Evolutionary conservation across 2,329 filamentous ascomycete genomes (phyloP), one percentile per base, ranked within the genome.

Genomic region (Aspergillus sp.): DNA sequence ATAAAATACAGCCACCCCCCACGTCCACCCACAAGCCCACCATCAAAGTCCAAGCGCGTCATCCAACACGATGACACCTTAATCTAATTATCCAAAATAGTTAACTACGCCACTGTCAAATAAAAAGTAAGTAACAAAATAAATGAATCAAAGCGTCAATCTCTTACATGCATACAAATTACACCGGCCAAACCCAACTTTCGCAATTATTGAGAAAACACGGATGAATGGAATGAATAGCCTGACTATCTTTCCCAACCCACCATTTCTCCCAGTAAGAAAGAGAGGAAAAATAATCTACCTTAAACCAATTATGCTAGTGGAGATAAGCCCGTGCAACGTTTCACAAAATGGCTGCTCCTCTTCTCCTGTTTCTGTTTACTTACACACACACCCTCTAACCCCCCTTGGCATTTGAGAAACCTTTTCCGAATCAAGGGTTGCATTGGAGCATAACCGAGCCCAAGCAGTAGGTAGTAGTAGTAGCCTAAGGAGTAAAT

Each of bases 291-390:
- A 23, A 44, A 41, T 23, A 39, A 39, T 53, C 23, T 64, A 72
- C 66, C 59, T 70, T 71, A 70, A 66, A 60, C 59, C 58, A 55
- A 74, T 71, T 71, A 70, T 73, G 67, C 67, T 71, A 69, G 70
- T 72, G 72, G 71, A 72, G 72, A 73, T 74, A 71, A 73, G 70
- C 71, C 73, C 71, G 71, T 72, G 71, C 67, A 68, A 73, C 70
- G 71, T 74, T 73, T 71, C 72, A 74, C 71, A 64, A 60, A 66
- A 62, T 50, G 15, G 17, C 51, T 30, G 17, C 51, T 30, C 52
- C 50, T 27, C 53, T 30, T 21, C 39, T 36, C 10, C 32, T 36
- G 32, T 36, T 36, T 36, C 32, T 36, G 32, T 36, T 36, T 36
- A 36, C 32, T 10, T 10, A 36, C 11, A 36, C 32, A 11, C 30